Conservation (phyloP, 257 asterid genomes). For the Pogostemon cablin region DNA sequence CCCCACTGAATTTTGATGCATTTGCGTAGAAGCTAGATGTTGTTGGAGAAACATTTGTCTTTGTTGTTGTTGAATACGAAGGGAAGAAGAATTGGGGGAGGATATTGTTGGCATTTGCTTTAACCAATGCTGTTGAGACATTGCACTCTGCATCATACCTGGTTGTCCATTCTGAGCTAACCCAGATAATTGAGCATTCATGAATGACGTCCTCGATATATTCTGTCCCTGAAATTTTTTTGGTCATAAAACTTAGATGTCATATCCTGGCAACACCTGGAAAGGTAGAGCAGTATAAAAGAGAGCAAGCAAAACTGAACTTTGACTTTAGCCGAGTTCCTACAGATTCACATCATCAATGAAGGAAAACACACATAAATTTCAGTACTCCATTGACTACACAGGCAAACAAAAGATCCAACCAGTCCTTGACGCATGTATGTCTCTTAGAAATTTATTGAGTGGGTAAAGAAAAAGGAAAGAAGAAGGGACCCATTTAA, state of each 20-base stretch:
- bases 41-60: conserved; percentile 49
- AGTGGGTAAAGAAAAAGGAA: too few species aligned
- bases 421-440: too few species aligned
- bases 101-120: conserved; percentile 78
- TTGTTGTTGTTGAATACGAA: conserved; percentile 62
- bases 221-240: conserved; percentile 62
- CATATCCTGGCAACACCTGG: conserved; percentile 31
- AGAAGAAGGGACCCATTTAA: too few species aligned
- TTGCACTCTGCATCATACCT: conserved; percentile 64
- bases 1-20: conserved; percentile 65
- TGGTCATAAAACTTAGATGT: conserved; percentile 17
- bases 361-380: not conserved
- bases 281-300: conserved; percentile 21
- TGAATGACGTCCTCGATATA: conserved; percentile 69
- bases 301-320: conserved; percentile 22
- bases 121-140: conserved; percentile 86
- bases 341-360: conserved; percentile 30
- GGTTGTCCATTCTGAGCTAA: conserved; percentile 83
- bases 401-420: too few species aligned
- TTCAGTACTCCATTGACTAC: too few species aligned
- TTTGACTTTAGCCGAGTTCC: conserved; percentile 18
- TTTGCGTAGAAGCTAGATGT: conserved; percentile 58
- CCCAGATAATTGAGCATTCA: conserved; percentile 69
- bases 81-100: conserved; percentile 71
- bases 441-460: too few species aligned